Conservation (phyloP, 164 flowering plant genomes). For the Macadamia integrifolia region DNA sequence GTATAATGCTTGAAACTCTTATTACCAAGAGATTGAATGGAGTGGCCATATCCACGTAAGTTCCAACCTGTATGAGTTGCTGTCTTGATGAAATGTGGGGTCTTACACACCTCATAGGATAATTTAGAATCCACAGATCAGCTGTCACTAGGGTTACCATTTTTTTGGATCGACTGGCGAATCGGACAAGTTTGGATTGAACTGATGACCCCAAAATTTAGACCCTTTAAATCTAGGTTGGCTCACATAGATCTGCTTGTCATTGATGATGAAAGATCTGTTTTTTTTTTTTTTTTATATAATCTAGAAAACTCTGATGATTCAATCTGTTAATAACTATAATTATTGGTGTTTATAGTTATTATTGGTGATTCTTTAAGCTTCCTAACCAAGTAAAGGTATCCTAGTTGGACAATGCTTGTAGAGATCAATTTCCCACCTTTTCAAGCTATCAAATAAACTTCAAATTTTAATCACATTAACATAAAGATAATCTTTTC, state of each 20-base stretch:
- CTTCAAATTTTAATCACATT: neutral
- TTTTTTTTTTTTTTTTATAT: too few species aligned
- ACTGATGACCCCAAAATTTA: too few species aligned
- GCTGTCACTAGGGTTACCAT: neutral
- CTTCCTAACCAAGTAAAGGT: conserved; percentile 10
- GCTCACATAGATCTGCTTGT: neutral
- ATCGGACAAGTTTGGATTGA: too few species aligned
- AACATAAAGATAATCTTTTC: neutral
- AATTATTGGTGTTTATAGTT: neutral
- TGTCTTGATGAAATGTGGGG: neutral
- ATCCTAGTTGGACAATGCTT: conserved; percentile 12
- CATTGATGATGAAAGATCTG: neutral
- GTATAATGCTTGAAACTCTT: too few species aligned
- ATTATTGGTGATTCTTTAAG: neutral
- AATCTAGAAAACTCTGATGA: neutral
- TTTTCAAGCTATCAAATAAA: neutral
- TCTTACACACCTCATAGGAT: neutral
- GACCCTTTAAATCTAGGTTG: neutral
- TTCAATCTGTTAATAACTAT: too few species aligned
- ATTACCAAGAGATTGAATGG: neutral
- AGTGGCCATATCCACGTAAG: neutral
- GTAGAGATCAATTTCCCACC: conserved; percentile 6
- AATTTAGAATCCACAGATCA: neutral
- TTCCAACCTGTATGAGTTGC: neutral
- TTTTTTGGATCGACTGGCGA: too few species aligned